These are phyloP conservation scores for Ogataea methanolica DNA, from an alignment of 805 yeast genomes.

Conservation along the genomic window DNA sequence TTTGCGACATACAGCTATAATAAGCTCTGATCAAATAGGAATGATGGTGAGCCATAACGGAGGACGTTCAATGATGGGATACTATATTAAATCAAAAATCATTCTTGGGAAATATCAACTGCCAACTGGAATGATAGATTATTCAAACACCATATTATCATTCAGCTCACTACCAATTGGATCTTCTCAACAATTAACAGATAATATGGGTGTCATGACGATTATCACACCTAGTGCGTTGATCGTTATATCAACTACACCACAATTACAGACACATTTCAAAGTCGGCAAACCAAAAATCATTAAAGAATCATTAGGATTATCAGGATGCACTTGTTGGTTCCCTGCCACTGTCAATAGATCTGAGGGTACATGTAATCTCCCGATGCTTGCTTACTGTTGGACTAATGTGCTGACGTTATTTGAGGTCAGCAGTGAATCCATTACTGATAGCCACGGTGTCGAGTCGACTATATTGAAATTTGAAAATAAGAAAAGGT, in stretches of 20 bases:
- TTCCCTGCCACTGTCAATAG: conserved; percentile 44
- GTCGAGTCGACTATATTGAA: conserved; percentile 23
- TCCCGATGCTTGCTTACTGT: conserved; percentile 57
- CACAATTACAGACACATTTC: conserved; percentile 49
- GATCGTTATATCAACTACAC: conserved; percentile 49
- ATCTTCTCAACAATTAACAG: conserved; percentile 47
- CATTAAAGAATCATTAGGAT: conserved; percentile 24
- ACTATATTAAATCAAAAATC: conserved; percentile 41
- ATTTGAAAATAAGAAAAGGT: conserved; percentile 38
- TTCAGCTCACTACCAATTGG: conserved; percentile 60
- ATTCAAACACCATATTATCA: conserved; percentile 29
- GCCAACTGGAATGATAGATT: conserved; percentile 1
- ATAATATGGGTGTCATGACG: conserved; percentile 55
- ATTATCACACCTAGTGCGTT: conserved; percentile 49
- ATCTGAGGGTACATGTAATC: conserved; percentile 22
- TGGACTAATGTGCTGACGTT: conserved; percentile 62
- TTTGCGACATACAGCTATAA: conserved; percentile 48
- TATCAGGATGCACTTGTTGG: conserved; percentile 55
- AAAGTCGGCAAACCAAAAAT: conserved; percentile 45
- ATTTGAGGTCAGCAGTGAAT: conserved; percentile 41
- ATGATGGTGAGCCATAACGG: conserved; percentile 62
- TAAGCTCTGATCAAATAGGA: conserved; percentile 54
- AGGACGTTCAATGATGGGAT: conserved; percentile 50
- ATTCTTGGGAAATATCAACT: conserved; percentile 45
- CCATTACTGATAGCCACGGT: conserved; percentile 21